A percentile compares a stretch with the other conserved stretches of the same genome.
Evolutionary conservation across 495 filamentous ascomycete species (phyloP).

Genomic region (Parathielavia hyrcaniae): DNA sequence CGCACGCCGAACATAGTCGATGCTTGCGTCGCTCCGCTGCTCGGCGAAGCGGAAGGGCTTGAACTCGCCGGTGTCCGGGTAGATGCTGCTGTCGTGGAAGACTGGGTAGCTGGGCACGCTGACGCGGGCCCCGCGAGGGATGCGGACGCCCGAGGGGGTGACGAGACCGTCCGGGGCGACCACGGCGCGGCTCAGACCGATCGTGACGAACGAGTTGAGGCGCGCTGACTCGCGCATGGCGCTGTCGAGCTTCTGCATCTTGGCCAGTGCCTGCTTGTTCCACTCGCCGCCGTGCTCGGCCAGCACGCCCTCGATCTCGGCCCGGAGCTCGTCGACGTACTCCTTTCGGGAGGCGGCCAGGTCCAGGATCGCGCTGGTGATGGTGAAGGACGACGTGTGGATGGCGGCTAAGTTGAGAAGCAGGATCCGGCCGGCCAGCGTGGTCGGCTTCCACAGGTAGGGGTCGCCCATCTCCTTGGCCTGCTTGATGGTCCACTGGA

Average conservation of each 20-base stretch:
- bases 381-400: constrained; percentile 45
- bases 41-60: constrained; percentile 27
- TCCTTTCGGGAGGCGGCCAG: constrained; percentile 29
- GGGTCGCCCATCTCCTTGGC: constrained; percentile 29
- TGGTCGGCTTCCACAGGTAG: constrained; percentile 21
- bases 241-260: constrained; percentile 41
- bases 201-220: constrained; percentile 30
- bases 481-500: constrained; percentile 37
- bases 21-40: constrained; percentile 19
- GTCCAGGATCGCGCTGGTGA: constrained; percentile 33
- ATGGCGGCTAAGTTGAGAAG: constrained; percentile 47
- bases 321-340: constrained; percentile 46
- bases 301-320: constrained; percentile 43
- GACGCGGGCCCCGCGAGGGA: constrained; percentile 19
- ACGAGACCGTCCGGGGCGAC: constrained; percentile 29
- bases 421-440: constrained; percentile 32
- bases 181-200: constrained; percentile 31
- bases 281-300: constrained; percentile 32
- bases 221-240: constrained; percentile 33
- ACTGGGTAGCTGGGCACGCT: constrained; percentile 24
- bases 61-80: constrained; percentile 23
- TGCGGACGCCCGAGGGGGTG: constrained; percentile 31
- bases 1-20: constrained; percentile 30
- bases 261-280: constrained; percentile 40
- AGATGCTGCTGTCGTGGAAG: constrained; percentile 20